Conservation (phyloP, 139 green algal species). For the Chlorella sp. region DNA sequence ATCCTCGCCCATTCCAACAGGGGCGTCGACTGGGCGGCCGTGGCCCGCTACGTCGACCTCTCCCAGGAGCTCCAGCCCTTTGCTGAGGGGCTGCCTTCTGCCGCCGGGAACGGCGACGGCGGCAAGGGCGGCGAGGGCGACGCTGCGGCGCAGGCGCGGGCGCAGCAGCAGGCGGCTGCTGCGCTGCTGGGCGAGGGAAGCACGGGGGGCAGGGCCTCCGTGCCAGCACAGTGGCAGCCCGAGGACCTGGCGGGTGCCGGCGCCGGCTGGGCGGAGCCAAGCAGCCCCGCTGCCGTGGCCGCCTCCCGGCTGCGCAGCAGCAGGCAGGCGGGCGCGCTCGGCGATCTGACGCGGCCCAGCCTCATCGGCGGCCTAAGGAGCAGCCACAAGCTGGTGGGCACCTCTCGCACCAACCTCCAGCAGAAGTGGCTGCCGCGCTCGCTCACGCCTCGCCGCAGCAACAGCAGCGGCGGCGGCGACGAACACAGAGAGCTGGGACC, state of each 20-base stretch:
- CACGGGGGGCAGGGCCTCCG: no score
- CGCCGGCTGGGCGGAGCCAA: no score
- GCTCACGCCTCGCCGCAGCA: background rate
- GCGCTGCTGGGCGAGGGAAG: no score
- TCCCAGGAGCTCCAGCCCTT: constrained; percentile 25
- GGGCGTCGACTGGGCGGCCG: constrained; percentile 75
- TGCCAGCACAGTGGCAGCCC: no score
- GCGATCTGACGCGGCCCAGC: background rate
- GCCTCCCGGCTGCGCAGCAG: no score
- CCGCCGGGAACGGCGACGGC: no score
- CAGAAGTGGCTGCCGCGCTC: background rate
- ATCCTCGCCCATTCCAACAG: no score
- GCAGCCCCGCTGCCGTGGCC: no score
- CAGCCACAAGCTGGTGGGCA: background rate
- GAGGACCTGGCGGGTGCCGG: no score
- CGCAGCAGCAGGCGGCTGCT: no score
- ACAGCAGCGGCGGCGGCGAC: background rate
- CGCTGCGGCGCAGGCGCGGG: no score
- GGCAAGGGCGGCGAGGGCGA: no score
- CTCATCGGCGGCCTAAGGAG: background rate
- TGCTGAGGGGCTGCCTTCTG: background rate
- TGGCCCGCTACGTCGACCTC: constrained; percentile 54
- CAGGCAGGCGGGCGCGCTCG: background rate
- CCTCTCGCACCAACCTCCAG: background rate
- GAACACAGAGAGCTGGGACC: background rate